Conservation (phyloP, 1,284 basidiomycete species). For the Filobasidium uniguttulatum region DNA sequence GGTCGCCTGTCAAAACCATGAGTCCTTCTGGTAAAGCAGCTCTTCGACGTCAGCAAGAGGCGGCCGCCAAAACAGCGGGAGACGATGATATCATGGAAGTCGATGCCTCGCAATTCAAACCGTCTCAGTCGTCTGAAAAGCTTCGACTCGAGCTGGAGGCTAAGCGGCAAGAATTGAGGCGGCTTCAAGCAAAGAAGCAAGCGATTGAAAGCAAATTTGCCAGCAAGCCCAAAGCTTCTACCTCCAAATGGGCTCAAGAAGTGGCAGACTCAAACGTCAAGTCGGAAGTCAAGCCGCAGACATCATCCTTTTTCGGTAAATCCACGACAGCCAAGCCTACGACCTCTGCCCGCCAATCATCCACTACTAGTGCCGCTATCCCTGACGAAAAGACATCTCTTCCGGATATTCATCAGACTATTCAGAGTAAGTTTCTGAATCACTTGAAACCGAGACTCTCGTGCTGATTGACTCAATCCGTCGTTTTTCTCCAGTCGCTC, state of each 20-base stretch:
- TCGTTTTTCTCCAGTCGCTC: too few species aligned
- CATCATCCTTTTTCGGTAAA: background rate
- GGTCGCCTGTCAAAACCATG: too few species aligned
- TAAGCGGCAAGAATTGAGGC: too few species aligned
- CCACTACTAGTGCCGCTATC: background rate
- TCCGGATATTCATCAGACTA: background rate
- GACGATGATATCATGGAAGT: background rate
- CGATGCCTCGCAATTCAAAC: background rate
- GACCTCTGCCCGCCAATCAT: background rate
- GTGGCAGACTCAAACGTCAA: background rate
- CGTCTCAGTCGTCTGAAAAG: background rate
- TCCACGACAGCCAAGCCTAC: background rate
- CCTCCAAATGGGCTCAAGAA: background rate
- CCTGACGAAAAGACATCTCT: background rate
- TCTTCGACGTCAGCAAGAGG: too few species aligned
- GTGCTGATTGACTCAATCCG: too few species aligned
- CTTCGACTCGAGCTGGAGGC: constrained; percentile 1
- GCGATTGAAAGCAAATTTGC: background rate
- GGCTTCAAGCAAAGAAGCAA: background rate
- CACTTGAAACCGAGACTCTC: too few species aligned
- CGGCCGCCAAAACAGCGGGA: too few species aligned
- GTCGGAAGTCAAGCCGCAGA: background rate
- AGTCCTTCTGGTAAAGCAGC: too few species aligned
- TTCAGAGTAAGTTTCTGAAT: too few species aligned
- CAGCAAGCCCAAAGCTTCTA: background rate